Conservation (phyloP, 148 eudicot species). For the Dysphania ambrosioides region DNA sequence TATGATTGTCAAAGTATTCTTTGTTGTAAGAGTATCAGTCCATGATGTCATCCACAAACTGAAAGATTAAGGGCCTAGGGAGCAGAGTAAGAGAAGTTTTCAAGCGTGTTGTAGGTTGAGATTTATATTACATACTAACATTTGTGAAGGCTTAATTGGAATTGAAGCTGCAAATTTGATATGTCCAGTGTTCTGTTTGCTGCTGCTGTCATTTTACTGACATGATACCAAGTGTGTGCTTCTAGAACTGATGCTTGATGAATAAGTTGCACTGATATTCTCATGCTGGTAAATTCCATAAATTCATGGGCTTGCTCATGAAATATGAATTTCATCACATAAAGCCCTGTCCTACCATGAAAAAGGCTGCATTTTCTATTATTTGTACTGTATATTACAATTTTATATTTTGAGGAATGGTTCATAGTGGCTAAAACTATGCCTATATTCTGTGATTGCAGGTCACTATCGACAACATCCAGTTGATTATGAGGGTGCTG, state of each 20-base stretch:
- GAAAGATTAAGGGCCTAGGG: no score
- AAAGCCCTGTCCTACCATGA: not conserved
- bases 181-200: not conserved
- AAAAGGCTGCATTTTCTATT: not conserved
- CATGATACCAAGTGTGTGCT: not conserved
- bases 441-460: slow-evolving; percentile 20
- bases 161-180: not conserved
- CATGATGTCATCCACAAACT: no score
- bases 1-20: no score
- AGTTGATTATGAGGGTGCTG: slow-evolving; percentile 64
- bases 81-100: not conserved
- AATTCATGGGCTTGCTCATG: not conserved
- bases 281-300: not conserved
- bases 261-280: not conserved
- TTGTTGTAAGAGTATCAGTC: no score
- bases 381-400: not conserved
- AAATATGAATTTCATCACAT: not conserved
- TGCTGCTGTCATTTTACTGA: not conserved
- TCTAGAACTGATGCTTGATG: not conserved
- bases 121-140: not conserved
- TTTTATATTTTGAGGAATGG: not conserved
- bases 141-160: not conserved
- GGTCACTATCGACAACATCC: slow-evolving; percentile 69
- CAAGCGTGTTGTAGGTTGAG: not conserved
- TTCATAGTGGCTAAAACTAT: slow-evolving; percentile 4